Percentiles rank a stretch among this genome's conserved stretches.
Evolutionary conservation across 306 rosid species (phyloP).

Genomic region (Lagenaria siceraria): DNA sequence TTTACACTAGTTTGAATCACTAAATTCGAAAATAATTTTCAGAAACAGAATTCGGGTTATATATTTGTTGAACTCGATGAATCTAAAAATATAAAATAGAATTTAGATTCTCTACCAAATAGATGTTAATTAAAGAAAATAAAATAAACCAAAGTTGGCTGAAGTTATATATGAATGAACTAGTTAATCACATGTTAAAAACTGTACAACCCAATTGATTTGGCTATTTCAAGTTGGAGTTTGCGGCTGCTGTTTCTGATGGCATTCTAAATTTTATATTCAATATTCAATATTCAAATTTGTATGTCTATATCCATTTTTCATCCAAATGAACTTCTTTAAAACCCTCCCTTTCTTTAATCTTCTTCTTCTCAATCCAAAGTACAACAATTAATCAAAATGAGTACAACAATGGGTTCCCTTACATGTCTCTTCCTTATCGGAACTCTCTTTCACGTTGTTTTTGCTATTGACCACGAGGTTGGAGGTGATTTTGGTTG

Average conservation of each 20-base stretch:
- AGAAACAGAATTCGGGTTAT: no score
- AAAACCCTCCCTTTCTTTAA: not conserved
- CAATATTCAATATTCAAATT: not conserved
- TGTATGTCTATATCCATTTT: not conserved
- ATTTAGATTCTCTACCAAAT: no score
- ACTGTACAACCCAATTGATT: no score
- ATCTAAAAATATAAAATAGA: no score
- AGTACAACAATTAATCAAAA: not conserved
- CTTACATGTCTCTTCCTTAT: not conserved
- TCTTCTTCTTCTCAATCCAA: not conserved
- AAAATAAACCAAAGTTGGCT: no score
- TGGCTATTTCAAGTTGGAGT: not conserved
- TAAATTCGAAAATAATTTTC: no score
- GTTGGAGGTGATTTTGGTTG: slow-evolving; percentile 3
- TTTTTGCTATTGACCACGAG: not conserved
- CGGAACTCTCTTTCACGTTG: not conserved
- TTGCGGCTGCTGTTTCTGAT: not conserved
- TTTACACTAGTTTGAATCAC: no score
- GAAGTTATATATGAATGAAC: no score
- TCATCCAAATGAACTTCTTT: not conserved
- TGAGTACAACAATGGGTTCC: not conserved
- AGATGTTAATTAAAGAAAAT: no score
- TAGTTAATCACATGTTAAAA: no score
- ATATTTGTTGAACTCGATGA: no score
- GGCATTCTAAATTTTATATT: not conserved